phyloP scores from a whole-genome alignment of 495 filamentous ascomycete species.

The Emericellopsis terricola region DNA sequence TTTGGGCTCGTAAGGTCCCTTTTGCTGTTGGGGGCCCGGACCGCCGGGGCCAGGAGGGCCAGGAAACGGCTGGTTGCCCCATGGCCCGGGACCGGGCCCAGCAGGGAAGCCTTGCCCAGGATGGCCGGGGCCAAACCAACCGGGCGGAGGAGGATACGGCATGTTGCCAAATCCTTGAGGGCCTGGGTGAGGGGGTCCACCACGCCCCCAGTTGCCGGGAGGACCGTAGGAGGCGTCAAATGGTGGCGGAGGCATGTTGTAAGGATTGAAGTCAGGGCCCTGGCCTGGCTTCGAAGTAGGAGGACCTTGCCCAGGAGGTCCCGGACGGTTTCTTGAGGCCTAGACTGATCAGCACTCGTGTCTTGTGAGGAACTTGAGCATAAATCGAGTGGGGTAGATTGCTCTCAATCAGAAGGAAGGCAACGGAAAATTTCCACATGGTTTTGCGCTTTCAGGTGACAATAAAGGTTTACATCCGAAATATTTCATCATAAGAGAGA shows the following conservation, averaged over 20 bases:
- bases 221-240: slow-evolving; percentile 27
- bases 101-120: slow-evolving; percentile 66
- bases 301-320: too few species aligned
- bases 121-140: slow-evolving; percentile 63
- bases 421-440: slow-evolving; percentile 97
- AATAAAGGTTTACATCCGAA: slow-evolving; percentile 74
- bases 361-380: too few species aligned
- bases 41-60: slow-evolving; percentile 23
- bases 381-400: too few species aligned
- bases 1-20: slow-evolving; percentile 16
- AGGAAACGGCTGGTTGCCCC: slow-evolving; percentile 27
- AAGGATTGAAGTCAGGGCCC: too few species aligned
- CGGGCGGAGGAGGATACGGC: slow-evolving; percentile 42
- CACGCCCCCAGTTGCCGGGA: slow-evolving; percentile 35
- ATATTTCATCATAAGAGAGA: slow-evolving; percentile 55
- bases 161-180: slow-evolving; percentile 24
- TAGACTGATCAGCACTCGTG: too few species aligned
- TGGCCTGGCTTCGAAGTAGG: too few species aligned
- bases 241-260: slow-evolving; percentile 8
- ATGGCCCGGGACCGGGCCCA: slow-evolving; percentile 39
- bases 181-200: slow-evolving; percentile 33
- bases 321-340: too few species aligned
- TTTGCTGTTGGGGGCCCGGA: slow-evolving; percentile 15
- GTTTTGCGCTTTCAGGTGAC: slow-evolving; percentile 50
- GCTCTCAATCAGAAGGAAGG: slow-evolving; percentile 82